Percentiles rank a stretch among this genome's conserved stretches.
Conservation (phyloP, 495 filamentous ascomycete species). For the Corynascus novoguineensis region DNA sequence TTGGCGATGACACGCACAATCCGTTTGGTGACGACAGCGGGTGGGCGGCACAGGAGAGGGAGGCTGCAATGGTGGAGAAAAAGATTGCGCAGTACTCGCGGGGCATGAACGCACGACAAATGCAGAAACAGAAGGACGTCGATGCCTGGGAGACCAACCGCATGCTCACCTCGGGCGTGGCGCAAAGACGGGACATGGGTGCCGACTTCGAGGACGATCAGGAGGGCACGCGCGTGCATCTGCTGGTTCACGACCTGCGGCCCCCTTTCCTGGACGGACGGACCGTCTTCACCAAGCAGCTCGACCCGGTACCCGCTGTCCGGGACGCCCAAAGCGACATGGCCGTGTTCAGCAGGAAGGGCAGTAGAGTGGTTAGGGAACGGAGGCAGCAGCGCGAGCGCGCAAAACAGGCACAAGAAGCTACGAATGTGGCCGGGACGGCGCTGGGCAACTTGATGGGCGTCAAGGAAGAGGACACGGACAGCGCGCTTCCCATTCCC, state of each 20-base stretch:
- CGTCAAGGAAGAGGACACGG: conserved; percentile 88
- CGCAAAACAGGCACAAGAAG: conserved; percentile 90
- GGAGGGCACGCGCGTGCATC: conserved; percentile 81
- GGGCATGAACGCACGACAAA: conserved; percentile 59
- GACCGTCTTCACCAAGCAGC: conserved; percentile 93
- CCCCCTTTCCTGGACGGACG: conserved; percentile 95
- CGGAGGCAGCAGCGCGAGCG: conserved; percentile 86
- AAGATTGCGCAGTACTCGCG: conserved; percentile 56
- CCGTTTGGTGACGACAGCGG: conserved; percentile 51
- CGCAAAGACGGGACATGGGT: conserved; percentile 76
- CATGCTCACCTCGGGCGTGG: conserved; percentile 94
- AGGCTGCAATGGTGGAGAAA: conserved; percentile 65
- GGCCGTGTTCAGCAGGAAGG: conserved; percentile 96
- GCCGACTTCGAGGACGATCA: conserved; percentile 85
- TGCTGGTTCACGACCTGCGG: conserved; percentile 88
- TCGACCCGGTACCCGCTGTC: conserved; percentile 91
- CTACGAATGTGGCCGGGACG: conserved; percentile 89
- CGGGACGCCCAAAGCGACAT: conserved; percentile 96
- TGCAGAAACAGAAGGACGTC: conserved; percentile 85
- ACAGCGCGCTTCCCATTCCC: conserved; percentile 72
- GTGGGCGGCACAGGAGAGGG: conserved; percentile 63
- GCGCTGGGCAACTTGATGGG: conserved; percentile 92
- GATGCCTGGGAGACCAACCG: conserved; percentile 99
- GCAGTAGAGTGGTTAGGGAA: conserved; percentile 88
- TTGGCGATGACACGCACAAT: conserved; percentile 67